These are phyloP conservation scores for Exophiala aquamarina DNA, from an alignment of 2,329 filamentous ascomycete genomes.

Conservation along the genomic window DNA sequence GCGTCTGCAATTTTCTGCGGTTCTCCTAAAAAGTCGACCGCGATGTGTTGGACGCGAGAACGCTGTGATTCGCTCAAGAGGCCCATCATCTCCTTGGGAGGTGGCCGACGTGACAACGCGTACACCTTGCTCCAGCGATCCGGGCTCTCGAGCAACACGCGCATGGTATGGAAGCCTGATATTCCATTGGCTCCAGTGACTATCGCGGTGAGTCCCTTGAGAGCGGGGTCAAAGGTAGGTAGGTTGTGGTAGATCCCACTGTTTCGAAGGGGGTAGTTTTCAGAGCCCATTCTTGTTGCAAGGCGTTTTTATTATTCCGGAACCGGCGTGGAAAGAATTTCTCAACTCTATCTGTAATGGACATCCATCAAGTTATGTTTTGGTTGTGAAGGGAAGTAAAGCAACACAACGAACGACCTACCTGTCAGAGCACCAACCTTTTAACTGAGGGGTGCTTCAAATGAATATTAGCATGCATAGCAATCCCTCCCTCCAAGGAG, in stretches of 20 bases:
- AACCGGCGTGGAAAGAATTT: too few species aligned
- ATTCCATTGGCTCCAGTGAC: conserved; percentile 57
- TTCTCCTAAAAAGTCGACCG: conserved; percentile 37
- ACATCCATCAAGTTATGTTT: too few species aligned
- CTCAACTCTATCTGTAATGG: too few species aligned
- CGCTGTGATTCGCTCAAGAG: conserved; percentile 38
- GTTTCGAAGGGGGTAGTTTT: conserved; percentile 25
- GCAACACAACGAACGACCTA: too few species aligned
- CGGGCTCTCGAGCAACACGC: conserved; percentile 44
- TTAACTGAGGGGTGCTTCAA: too few species aligned
- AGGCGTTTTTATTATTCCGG: too few species aligned
- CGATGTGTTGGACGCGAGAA: conserved; percentile 43
- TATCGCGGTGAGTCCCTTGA: conserved; percentile 50
- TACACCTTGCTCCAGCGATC: conserved; percentile 55
- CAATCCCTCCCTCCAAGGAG: neutral
- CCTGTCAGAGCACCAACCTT: too few species aligned
- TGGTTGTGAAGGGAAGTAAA: too few species aligned
- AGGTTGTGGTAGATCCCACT: conserved; percentile 52
- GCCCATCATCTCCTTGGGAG: conserved; percentile 31
- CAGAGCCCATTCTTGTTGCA: conserved; percentile 24
- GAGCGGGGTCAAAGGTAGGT: conserved; percentile 44
- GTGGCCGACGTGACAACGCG: conserved; percentile 48
- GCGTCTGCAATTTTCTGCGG: conserved; percentile 32
- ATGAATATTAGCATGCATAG: too few species aligned
- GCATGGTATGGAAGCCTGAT: conserved; percentile 53